A percentile compares a stretch with the other conserved stretches of the same genome.
Evolutionary conservation across 192 early-diverging fungal genomes (phyloP).

Genomic region (Globomyces pollinis-pini): DNA sequence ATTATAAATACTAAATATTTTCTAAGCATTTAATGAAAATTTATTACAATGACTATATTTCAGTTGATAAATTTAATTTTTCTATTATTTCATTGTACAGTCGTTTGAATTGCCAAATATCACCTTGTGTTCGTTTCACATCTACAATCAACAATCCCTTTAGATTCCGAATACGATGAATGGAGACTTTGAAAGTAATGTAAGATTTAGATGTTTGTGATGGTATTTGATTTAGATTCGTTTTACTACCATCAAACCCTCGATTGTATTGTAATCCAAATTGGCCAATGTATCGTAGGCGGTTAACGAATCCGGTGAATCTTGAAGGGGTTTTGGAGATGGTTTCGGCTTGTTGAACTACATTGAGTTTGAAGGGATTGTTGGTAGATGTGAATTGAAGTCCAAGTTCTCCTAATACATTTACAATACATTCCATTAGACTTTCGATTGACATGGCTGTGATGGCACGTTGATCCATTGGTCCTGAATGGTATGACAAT

Average conservation of each 20-base stretch:
- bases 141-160: slow-evolving; percentile 41
- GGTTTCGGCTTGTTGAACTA: slow-evolving; percentile 11
- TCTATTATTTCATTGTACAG: slow-evolving; percentile 27
- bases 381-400: slow-evolving; percentile 21
- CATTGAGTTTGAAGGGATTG: slow-evolving; percentile 7
- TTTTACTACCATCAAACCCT: slow-evolving; percentile 13
- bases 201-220: slow-evolving; percentile 18
- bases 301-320: slow-evolving; percentile 5
- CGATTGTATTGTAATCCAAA: slow-evolving; percentile 26
- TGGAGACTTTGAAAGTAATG: slow-evolving; percentile 80
- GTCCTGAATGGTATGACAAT: slow-evolving; percentile 32
- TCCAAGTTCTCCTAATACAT: slow-evolving; percentile 19
- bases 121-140: slow-evolving; percentile 39
- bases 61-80: not conserved
- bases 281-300: slow-evolving; percentile 12
- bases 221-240: slow-evolving; percentile 3
- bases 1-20: no score
- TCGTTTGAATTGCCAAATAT: slow-evolving; percentile 49
- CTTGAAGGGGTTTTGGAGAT: not conserved
- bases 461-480: slow-evolving; percentile 40
- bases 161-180: slow-evolving; percentile 86
- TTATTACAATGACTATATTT: no score
- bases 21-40: slow-evolving; percentile 11
- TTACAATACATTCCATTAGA: slow-evolving; percentile 20
- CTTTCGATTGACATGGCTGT: slow-evolving; percentile 15